Conservation (phyloP, 2,329 filamentous ascomycete genomes). For the Phialocephala sp. region DNA sequence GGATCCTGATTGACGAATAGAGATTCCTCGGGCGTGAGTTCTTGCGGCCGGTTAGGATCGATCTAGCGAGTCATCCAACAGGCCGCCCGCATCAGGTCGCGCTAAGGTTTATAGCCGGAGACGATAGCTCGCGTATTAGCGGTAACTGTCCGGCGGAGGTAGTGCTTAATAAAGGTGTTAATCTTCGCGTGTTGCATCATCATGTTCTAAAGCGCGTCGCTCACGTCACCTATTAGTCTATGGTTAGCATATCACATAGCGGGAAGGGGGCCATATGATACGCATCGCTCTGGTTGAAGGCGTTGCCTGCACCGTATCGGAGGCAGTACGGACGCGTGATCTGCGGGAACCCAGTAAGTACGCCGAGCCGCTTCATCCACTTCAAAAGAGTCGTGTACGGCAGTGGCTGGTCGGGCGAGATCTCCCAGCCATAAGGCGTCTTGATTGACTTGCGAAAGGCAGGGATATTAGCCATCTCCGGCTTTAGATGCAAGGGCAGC, state of each 20-base stretch:
- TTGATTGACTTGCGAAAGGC: constrained; percentile 29
- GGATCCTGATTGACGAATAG: constrained; percentile 31
- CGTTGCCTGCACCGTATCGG: constrained; percentile 33
- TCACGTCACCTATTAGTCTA: constrained; percentile 23
- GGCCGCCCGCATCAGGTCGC: constrained; percentile 28
- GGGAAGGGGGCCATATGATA: constrained; percentile 21
- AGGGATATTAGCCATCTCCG: constrained; percentile 33
- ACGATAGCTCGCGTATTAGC: constrained; percentile 28
- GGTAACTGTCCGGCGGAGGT: constrained; percentile 24
- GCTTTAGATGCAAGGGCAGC: constrained; percentile 31
- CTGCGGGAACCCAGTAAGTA: constrained; percentile 30
- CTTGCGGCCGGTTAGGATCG: constrained; percentile 28
- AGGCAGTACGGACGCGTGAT: constrained; percentile 33
- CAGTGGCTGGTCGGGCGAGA: constrained; percentile 33
- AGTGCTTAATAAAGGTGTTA: constrained; percentile 33
- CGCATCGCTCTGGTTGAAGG: constrained; percentile 33
- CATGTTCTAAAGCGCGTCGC: constrained; percentile 33
- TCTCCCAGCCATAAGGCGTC: constrained; percentile 11
- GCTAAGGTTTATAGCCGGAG: constrained; percentile 26
- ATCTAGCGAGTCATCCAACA: constrained; percentile 31
- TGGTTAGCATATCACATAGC: constrained; percentile 24
- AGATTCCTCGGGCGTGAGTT: constrained; percentile 29
- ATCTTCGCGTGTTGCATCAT: constrained; percentile 32
- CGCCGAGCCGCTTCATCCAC: constrained; percentile 32
- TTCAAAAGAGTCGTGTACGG: constrained; percentile 32